phyloP scores from a whole-genome alignment of 2,329 filamentous ascomycete species.

The Claviceps sp. region DNA sequence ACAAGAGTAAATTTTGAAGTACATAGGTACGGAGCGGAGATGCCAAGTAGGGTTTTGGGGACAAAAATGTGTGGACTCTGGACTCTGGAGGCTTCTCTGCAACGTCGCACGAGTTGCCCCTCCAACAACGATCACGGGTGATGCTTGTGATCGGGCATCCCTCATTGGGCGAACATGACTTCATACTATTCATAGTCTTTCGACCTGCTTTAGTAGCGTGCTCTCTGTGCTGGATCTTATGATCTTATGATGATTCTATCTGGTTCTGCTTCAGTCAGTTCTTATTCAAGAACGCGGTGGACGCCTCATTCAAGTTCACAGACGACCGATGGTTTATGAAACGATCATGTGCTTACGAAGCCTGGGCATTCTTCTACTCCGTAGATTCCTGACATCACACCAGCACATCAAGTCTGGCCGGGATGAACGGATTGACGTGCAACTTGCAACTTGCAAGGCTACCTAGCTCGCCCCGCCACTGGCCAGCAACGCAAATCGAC shows the following conservation, averaged over 20 bases:
- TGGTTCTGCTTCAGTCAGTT: not conserved
- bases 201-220: no score
- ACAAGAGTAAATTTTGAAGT: not conserved
- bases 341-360: not conserved
- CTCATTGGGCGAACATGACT: not conserved
- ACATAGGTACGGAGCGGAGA: no score
- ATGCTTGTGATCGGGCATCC: not conserved
- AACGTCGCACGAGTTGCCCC: not conserved
- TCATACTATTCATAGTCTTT: no score
- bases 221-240: not conserved
- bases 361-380: not conserved
- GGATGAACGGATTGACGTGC: not conserved
- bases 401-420: not conserved
- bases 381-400: not conserved
- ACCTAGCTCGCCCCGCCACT: slow-evolving; percentile 1
- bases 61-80: no score
- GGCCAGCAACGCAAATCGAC: not conserved
- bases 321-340: not conserved
- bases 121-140: not conserved
- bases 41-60: no score
- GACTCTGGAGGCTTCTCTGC: not conserved
- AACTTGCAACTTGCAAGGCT: not conserved
- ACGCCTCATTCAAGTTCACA: no score
- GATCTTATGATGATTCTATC: not conserved
- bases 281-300: no score